phyloP scores from a whole-genome alignment of 805 yeast genomes.

The Osmozyma mogii region DNA sequence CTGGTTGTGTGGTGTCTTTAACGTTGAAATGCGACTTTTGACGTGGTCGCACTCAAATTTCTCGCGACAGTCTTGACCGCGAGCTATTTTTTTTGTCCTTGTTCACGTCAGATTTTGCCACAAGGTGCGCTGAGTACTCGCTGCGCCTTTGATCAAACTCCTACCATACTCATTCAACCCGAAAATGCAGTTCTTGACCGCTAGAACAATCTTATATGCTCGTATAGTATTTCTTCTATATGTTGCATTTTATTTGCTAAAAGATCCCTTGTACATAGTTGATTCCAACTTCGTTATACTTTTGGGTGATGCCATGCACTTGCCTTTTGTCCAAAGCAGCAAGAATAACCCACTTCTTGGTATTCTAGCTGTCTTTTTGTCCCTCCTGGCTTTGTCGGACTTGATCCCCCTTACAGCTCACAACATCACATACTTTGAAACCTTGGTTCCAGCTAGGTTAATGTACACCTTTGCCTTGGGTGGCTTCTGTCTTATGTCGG shows the following conservation, averaged over 20 bases:
- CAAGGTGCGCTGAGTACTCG: too few species aligned
- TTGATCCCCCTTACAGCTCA: conserved; percentile 46
- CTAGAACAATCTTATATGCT: conserved; percentile 39
- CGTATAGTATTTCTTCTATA: conserved; percentile 40
- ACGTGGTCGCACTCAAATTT: too few species aligned
- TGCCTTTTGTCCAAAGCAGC: conserved; percentile 26
- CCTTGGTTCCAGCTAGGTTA: conserved; percentile 53
- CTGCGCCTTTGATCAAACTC: too few species aligned
- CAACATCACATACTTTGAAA: conserved; percentile 46
- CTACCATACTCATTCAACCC: too few species aligned
- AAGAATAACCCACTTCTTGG: conserved; percentile 42
- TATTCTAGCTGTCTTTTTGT: conserved; percentile 38
- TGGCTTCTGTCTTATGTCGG: conserved; percentile 40
- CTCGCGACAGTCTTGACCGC: too few species aligned
- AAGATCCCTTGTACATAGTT: conserved; percentile 38
- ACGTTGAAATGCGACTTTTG: too few species aligned
- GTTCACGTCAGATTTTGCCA: too few species aligned
- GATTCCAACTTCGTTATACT: conserved; percentile 42
- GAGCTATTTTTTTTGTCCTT: too few species aligned
- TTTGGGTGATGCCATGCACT: conserved; percentile 52
- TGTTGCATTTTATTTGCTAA: conserved; percentile 38
- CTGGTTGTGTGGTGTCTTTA: too few species aligned
- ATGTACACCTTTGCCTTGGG: conserved; percentile 42
- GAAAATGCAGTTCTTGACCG: conserved; percentile 44
- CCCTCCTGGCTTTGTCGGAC: conserved; percentile 42